Conservation (phyloP, 164 flowering plant species). For the Umbellularia californica region DNA sequence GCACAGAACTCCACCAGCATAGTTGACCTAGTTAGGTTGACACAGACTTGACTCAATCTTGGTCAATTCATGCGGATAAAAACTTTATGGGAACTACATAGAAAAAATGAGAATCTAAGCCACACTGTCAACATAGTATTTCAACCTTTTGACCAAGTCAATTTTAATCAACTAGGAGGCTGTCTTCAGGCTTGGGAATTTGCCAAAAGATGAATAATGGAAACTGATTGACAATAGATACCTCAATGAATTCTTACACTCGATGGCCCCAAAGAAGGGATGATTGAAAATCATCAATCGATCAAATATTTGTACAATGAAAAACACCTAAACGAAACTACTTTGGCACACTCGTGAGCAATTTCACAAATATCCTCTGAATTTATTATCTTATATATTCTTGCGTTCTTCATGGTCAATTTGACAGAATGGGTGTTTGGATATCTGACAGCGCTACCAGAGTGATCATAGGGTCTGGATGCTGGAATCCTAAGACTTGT, state of each 20-base stretch:
- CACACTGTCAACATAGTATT: no score
- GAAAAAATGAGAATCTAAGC: no score
- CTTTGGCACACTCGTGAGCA: background rate
- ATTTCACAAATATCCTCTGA: background rate
- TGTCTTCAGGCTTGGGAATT: no score
- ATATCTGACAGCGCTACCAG: background rate
- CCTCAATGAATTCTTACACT: background rate
- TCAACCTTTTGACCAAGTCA: no score
- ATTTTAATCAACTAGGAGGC: no score
- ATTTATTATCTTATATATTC: background rate
- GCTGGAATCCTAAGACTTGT: conserved; percentile 18
- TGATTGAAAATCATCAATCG: background rate
- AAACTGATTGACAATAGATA: background rate
- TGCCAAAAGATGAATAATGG: background rate
- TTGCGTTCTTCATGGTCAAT: background rate
- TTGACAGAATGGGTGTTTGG: background rate
- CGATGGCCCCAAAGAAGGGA: background rate
- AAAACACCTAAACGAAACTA: background rate
- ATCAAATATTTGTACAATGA: background rate
- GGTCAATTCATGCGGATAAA: no score
- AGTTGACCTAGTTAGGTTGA: no score
- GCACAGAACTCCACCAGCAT: no score
- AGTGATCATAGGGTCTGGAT: conserved; percentile 24
- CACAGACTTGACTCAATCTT: no score
- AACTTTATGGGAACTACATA: no score